Base-by-base conservation (phyloP, 768 basidiomycete genomes). In the Termitomyces sp. region DNA sequence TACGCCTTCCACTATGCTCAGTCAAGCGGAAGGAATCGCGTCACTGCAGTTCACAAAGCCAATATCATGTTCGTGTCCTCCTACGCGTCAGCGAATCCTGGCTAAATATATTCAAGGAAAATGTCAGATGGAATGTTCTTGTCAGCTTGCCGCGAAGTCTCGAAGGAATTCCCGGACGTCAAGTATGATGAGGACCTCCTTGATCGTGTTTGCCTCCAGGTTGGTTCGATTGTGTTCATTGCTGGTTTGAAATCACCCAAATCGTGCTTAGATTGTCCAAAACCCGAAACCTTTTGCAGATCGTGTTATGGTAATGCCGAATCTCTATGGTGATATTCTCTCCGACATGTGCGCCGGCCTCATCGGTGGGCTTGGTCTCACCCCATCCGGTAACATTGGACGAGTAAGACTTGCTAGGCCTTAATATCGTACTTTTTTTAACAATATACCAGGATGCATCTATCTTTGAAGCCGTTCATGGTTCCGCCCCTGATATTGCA, bases 71-170 rank as follows among this genome's bases (percentile, higher is more conserved):
- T 65, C 61, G 90, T 77, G 20, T 29, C 37, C 43, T 60, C 54
- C 60, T 37, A 57, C 45, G 20, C 38, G 14, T 29, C 9, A 71
- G 9, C 69, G 56, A 55, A 55, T 32, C 60, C 15, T 36, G 40
- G 14, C 20, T 52, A 20, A 56, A 34, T 46, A n/a, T 48, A 34
- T 4, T 14, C 32, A 36, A 97, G 95, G 95, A 98, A 98, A 88
- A 94, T 98, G 91, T 98, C 96, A 20, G 97, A 99, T 74, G 97
- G 97, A 63, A 97, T 98, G 95, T 99, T 99, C 84, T 80, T 99
- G 76, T 91, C 93, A 45, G 97, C 97, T 29, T 98, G 97, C 76
- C 89, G 97, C 59, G 89, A 94, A 67, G 93, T 99, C 45, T 89
- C 96, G 5, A 95, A 96, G 73, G 95, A 94, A 59, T 99, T 89